These are phyloP conservation scores for Peniophora sp. DNA, from an alignment of 1,284 basidiomycete species.

Conservation along the genomic window DNA sequence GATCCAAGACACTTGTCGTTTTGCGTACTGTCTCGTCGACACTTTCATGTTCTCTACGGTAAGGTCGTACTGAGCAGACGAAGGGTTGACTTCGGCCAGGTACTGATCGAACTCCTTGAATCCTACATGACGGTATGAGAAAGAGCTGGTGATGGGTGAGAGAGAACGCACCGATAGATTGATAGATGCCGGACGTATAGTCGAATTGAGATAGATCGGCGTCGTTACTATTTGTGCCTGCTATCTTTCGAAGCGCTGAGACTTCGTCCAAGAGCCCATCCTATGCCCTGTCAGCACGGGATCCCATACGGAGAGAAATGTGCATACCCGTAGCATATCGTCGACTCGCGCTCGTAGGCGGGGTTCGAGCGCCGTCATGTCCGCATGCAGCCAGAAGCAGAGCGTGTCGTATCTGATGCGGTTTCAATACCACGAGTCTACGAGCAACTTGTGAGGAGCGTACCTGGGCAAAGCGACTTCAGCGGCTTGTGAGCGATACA, in stretches of 20 bases:
- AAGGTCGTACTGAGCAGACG: slow-evolving; percentile 39
- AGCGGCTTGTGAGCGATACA: slow-evolving; percentile 58
- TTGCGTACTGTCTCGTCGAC: slow-evolving; percentile 88
- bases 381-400: slow-evolving; percentile 89
- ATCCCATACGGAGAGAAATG: neutral
- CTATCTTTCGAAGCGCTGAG: slow-evolving; percentile 32
- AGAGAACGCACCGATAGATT: slow-evolving; percentile 75
- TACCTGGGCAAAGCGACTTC: slow-evolving; percentile 41
- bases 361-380: slow-evolving; percentile 52
- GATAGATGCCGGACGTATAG: slow-evolving; percentile 83
- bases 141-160: neutral
- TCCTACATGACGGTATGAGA: slow-evolving; percentile 39
- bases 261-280: slow-evolving; percentile 86
- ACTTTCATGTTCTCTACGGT: slow-evolving; percentile 80
- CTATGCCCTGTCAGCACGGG: slow-evolving; percentile 26
- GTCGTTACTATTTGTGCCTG: slow-evolving; percentile 17
- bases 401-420: slow-evolving; percentile 78
- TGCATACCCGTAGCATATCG: slow-evolving; percentile 76
- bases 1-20: slow-evolving; percentile 89
- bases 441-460: no score
- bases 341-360: slow-evolving; percentile 81
- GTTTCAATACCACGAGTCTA: no score
- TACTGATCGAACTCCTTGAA: slow-evolving; percentile 85
- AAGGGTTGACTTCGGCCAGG: slow-evolving; percentile 32
- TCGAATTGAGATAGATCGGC: slow-evolving; percentile 23